These are phyloP conservation scores for Alternaria novae-zelandiae DNA, from an alignment of 2,329 filamentous ascomycete species.

Conservation along the genomic window DNA sequence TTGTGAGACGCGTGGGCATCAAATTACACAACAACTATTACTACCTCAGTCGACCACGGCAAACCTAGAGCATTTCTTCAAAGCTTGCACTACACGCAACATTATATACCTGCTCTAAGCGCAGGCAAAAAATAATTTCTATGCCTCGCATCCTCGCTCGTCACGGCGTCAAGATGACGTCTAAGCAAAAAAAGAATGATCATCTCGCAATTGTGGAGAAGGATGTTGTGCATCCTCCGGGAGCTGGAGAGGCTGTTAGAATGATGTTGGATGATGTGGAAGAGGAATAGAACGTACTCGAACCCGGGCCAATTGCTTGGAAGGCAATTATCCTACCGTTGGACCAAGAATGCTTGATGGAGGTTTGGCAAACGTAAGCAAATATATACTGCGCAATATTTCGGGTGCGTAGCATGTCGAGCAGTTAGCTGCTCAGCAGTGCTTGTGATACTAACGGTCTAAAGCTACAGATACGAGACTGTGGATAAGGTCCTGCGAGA, in stretches of 20 bases:
- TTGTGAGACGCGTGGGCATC: neutral
- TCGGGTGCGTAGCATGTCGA: too few species aligned
- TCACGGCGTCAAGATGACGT: fast-evolving
- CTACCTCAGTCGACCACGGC: too few species aligned
- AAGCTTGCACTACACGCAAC: neutral
- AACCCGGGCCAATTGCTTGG: constrained; percentile 25
- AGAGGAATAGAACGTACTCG: neutral
- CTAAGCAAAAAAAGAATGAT: neutral
- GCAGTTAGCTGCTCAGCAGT: neutral
- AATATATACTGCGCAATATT: too few species aligned
- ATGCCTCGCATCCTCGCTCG: neutral
- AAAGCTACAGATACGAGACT: neutral
- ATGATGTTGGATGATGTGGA: neutral
- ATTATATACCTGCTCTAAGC: neutral
- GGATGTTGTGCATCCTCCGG: constrained; percentile 19
- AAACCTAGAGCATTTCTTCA: too few species aligned
- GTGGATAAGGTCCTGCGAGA: neutral
- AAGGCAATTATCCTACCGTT: constrained; percentile 24
- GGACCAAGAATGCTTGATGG: constrained; percentile 21
- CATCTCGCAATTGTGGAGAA: constrained; percentile 10
- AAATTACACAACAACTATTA: neutral
- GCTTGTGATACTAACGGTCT: neutral
- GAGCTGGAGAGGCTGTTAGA: neutral
- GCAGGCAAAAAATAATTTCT: neutral
- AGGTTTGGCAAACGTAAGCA: neutral